A percentile compares a stretch with the other conserved stretches of the same genome.
Conservation (phyloP, 495 filamentous ascomycete species). For the Annulohypoxylon bovei region DNA sequence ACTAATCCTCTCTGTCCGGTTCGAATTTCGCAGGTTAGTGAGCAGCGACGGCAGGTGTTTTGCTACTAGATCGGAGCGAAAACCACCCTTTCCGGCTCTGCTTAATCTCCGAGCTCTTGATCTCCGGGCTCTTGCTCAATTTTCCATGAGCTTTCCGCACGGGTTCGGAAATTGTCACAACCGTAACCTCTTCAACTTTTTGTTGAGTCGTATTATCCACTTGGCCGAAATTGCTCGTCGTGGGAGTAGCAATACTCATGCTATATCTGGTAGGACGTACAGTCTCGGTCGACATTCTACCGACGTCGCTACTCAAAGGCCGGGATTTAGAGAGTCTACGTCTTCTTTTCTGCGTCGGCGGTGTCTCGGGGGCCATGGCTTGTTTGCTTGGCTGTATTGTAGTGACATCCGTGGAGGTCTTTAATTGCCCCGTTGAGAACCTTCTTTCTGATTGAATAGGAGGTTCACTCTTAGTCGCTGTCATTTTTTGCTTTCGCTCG, state of each 20-base stretch:
- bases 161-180: background rate
- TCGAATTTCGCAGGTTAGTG: background rate
- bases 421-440: background rate
- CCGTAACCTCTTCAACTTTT: background rate
- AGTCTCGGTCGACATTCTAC: conserved; percentile 20
- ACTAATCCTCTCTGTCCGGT: background rate
- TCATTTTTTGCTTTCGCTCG: background rate
- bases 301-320: background rate
- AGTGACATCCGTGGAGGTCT: conserved; percentile 10
- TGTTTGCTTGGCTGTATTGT: conserved; percentile 1
- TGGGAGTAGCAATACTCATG: background rate
- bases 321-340: conserved; percentile 40
- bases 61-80: background rate
- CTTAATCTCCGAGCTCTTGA: background rate
- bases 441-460: background rate
- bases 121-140: conserved; percentile 15
- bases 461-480: background rate
- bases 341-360: conserved; percentile 27
- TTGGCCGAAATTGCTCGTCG: background rate
- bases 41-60: background rate
- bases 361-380: background rate
- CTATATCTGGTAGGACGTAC: conserved; percentile 2
- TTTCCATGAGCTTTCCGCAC: background rate
- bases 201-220: background rate
- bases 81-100: conserved; percentile 8